Base-by-base conservation (phyloP, 2,329 filamentous ascomycete species). In the Pochonia chlamydosporia region DNA sequence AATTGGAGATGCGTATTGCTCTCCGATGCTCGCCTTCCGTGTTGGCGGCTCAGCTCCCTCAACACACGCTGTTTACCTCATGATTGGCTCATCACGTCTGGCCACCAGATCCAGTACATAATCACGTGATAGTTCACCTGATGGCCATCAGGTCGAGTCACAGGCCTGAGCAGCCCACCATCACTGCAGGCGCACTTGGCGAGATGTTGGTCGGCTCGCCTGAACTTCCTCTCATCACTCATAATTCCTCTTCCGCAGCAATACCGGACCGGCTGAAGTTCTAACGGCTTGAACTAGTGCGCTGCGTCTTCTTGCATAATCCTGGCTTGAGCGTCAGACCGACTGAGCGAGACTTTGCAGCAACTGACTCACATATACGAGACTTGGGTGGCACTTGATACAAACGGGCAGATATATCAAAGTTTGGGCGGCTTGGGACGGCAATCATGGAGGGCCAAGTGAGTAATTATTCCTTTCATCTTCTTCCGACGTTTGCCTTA, bases 401-500 rank as follows among this genome's bases (percentile, higher is more conserved):
- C 6, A 14, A 39, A 35, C 31, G 31, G 31, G 10, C 35, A 11
- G 20, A 16, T 20, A 39, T 21, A 39, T 33, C 18, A 10, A 39
- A 16, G 18, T 11, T 39, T 14, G 8, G 35, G n/a, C 33, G 33
- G 33, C 20, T 31, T 33, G 24, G 36, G 24, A 31, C 30, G 37
- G 47, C 51, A 48, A 52, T 43, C 49, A 57, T 57, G 55, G 54
- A 56, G 39, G 50, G 50, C 47, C 48, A 50, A 44, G 55, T 52
- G 33, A 51, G 55, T 57, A 5, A 14, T 20, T 42, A 8, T 26
- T 39, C 5, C 23, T 35, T 2, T 30, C 10, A 24, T n/a, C 11
- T 36, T 14, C 5, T 31, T 39, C 20, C 28, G 3, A 4, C 16
- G 13, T 33, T 21, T 44, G 5, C 11, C 25, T 25, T 23, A 25